Percentiles rank a stretch among this genome's conserved stretches.
Evolutionary conservation across 805 yeast species (phyloP).

Genomic region (Myxozyma neotropica): DNA sequence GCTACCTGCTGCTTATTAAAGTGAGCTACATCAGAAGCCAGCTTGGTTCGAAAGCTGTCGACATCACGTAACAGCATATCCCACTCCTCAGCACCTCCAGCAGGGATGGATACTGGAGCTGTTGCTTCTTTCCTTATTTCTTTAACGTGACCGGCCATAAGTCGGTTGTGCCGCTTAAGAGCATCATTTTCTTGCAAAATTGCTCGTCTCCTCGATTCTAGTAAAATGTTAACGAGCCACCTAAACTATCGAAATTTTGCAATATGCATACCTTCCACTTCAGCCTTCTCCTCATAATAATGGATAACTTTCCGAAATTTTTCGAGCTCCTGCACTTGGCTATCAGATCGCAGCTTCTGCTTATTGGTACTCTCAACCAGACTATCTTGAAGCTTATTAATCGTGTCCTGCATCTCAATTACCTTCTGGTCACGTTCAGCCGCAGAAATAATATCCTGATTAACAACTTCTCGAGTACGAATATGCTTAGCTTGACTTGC

Average conservation of each 20-base stretch:
- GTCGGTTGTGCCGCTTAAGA: constrained; percentile 38
- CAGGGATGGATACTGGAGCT: constrained; percentile 4
- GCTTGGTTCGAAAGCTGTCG: not conserved
- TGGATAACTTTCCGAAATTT: constrained; percentile 38
- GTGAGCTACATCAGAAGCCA: not conserved
- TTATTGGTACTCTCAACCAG: constrained; percentile 29
- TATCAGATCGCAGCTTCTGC: constrained; percentile 36
- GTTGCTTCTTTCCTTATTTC: constrained; percentile 22
- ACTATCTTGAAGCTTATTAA: constrained; percentile 40
- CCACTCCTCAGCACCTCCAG: constrained; percentile 9
- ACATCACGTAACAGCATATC: constrained; percentile 7
- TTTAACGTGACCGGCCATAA: constrained; percentile 38
- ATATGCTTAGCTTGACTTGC: constrained; percentile 77
- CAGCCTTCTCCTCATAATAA: constrained; percentile 41
- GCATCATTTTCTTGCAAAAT: constrained; percentile 39
- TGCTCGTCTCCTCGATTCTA: constrained; percentile 41
- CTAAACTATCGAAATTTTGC: not conserved
- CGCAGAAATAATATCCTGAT: constrained; percentile 47
- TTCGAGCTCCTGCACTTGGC: constrained; percentile 38
- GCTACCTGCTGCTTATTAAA: not conserved
- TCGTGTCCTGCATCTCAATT: constrained; percentile 46
- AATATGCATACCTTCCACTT: constrained; percentile 19
- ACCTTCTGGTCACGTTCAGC: constrained; percentile 46
- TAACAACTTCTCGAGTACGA: constrained; percentile 62
- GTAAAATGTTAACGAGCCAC: constrained; percentile 9